These are phyloP conservation scores for Yarrowia sp. DNA, from an alignment of 805 yeast species.

Conservation along the genomic window DNA sequence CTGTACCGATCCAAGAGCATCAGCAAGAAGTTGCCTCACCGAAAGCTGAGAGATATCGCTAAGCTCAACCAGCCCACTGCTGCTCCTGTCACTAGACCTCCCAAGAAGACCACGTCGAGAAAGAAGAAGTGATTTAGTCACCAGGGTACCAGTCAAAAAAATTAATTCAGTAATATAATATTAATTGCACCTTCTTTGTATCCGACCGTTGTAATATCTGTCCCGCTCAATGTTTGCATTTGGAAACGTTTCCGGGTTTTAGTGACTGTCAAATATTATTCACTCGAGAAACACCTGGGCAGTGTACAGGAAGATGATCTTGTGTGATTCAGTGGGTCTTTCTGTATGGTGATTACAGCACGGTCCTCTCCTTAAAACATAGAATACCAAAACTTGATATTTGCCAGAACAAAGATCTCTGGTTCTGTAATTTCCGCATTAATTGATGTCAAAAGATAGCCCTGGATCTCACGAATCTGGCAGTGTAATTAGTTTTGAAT, in stretches of 20 bases:
- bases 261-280: background rate
- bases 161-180: background rate
- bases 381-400: no score
- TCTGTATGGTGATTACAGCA: no score
- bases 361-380: no score
- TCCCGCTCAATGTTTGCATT: background rate
- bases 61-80: background rate
- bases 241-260: background rate
- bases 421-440: no score
- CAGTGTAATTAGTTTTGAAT: no score
- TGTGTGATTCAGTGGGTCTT: no score
- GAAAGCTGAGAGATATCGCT: constrained; percentile 12
- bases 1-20: constrained; percentile 7
- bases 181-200: background rate
- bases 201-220: background rate
- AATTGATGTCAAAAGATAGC: no score
- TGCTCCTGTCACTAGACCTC: background rate
- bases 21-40: background rate
- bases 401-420: no score
- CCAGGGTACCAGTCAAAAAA: no score
- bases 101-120: background rate
- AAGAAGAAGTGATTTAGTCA: no score
- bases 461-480: no score
- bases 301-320: no score
- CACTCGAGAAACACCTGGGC: background rate